Conservation (phyloP, 768 basidiomycete genomes). For the Termitomyces sp. region DNA sequence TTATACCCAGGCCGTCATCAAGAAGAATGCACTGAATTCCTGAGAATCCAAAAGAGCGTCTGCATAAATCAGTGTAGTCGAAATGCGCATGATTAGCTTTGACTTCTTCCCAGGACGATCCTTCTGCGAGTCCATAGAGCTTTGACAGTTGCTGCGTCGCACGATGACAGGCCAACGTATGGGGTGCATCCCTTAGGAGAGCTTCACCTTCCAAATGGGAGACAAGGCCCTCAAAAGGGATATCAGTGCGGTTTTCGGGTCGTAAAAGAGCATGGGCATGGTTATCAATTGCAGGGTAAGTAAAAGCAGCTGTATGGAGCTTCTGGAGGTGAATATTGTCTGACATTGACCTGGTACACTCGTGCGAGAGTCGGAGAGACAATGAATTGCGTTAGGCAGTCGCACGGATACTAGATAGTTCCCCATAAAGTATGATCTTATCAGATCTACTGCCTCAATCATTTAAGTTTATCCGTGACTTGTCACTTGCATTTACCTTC, state of each 20-base stretch:
- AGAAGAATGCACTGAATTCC: constrained; percentile 68
- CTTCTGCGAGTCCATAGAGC: constrained; percentile 41
- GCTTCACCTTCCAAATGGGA: constrained; percentile 61
- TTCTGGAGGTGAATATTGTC: neutral
- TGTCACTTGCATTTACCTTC: neutral
- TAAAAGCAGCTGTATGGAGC: constrained; percentile 19
- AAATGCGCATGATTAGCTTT: constrained; percentile 40
- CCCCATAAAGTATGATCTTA: too few species aligned
- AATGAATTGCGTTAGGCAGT: too few species aligned
- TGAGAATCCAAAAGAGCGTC: constrained; percentile 46
- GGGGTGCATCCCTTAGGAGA: constrained; percentile 42
- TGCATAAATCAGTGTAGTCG: constrained; percentile 57
- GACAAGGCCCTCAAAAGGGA: constrained; percentile 62
- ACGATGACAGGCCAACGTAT: constrained; percentile 57
- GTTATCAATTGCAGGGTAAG: constrained; percentile 66
- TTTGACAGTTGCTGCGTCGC: constrained; percentile 52
- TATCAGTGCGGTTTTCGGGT: constrained; percentile 33
- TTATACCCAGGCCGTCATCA: constrained; percentile 64
- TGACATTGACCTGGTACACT: neutral
- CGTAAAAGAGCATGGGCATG: constrained; percentile 73
- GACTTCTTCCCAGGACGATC: constrained; percentile 54
- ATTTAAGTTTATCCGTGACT: too few species aligned
- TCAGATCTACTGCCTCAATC: too few species aligned
- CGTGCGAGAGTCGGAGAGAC: neutral
- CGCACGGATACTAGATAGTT: too few species aligned